Percentiles rank a stretch among this genome's conserved stretches.
Conservation (phyloP, 495 filamentous ascomycete genomes). For the Chaetomidium leptoderma region DNA sequence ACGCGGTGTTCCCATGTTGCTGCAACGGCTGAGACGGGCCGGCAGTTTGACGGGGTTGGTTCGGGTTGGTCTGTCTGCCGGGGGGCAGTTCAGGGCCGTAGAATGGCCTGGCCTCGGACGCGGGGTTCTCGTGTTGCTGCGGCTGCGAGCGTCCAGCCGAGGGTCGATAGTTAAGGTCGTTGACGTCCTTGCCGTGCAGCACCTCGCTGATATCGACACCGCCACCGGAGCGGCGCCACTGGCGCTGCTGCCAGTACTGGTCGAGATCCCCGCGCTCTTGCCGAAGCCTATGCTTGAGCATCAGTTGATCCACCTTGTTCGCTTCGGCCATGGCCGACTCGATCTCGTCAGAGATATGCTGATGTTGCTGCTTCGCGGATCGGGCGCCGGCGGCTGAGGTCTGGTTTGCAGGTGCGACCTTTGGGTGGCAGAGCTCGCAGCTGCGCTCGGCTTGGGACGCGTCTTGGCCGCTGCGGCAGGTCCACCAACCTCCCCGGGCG, state of each 20-base stretch:
- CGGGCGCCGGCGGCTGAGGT: too few relatives aligned
- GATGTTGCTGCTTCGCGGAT: constrained; percentile 6
- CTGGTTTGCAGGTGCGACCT: neutral
- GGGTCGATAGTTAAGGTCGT: constrained; percentile 7
- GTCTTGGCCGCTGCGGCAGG: constrained; percentile 32
- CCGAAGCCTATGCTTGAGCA: constrained; percentile 1
- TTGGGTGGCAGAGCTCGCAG: constrained; percentile 29
- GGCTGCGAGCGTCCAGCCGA: neutral
- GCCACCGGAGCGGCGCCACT: neutral
- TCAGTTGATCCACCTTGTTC: constrained; percentile 1
- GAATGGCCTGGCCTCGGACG: too few relatives aligned
- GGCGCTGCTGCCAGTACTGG: neutral
- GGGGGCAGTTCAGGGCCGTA: too few relatives aligned
- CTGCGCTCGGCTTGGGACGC: constrained; percentile 31
- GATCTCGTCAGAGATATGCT: constrained; percentile 18
- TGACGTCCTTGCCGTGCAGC: constrained; percentile 1
- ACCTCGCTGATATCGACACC: neutral
- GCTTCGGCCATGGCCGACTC: constrained; percentile 11
- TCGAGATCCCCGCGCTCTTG: neutral
- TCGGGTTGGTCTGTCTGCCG: neutral
- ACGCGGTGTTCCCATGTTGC: too few relatives aligned
- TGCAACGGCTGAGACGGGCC: neutral
- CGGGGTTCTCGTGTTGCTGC: neutral
- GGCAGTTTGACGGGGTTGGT: neutral
- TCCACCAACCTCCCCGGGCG: constrained; percentile 39